phyloP scores from a whole-genome alignment of 495 filamentous ascomycete genomes.

The Trichoderma parareesei region DNA sequence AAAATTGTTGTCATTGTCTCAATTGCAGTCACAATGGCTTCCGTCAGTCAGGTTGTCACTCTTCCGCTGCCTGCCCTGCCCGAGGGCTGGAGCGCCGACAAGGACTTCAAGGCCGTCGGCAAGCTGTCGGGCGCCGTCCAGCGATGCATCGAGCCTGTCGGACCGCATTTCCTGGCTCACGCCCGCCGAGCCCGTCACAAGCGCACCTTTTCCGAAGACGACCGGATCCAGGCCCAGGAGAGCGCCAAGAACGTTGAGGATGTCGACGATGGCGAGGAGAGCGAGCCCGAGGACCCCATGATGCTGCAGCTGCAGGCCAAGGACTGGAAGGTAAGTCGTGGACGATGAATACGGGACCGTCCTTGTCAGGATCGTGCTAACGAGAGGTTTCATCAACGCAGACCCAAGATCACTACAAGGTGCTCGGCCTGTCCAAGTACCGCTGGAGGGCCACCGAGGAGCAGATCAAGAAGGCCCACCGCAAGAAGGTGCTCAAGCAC shows the following conservation, averaged over 20 bases:
- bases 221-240: conserved; percentile 89
- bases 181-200: conserved; percentile 92
- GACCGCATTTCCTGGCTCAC: conserved; percentile 95
- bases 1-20: conserved; percentile 1
- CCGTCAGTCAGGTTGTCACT: conserved; percentile 22
- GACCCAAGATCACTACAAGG: conserved; percentile 96
- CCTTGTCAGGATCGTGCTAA: background rate
- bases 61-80: conserved; percentile 69
- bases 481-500: conserved; percentile 98
- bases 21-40: conserved; percentile 28
- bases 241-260: conserved; percentile 94
- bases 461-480: conserved; percentile 96
- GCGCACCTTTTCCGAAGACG: conserved; percentile 97
- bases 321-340: conserved; percentile 84
- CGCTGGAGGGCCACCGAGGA: conserved; percentile 87
- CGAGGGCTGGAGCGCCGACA: conserved; percentile 76
- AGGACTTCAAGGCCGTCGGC: conserved; percentile 79
- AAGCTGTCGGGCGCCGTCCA: conserved; percentile 60
- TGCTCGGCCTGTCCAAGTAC: conserved; percentile 88
- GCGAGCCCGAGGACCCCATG: conserved; percentile 83
- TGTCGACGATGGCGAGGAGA: conserved; percentile 80
- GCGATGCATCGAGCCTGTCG: conserved; percentile 87
- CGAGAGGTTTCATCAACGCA: background rate
- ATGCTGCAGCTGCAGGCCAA: conserved; percentile 90
- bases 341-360: background rate